These are phyloP conservation scores for Boletus insuetus DNA, from an alignment of 768 basidiomycete genomes.

Conservation along the genomic window DNA sequence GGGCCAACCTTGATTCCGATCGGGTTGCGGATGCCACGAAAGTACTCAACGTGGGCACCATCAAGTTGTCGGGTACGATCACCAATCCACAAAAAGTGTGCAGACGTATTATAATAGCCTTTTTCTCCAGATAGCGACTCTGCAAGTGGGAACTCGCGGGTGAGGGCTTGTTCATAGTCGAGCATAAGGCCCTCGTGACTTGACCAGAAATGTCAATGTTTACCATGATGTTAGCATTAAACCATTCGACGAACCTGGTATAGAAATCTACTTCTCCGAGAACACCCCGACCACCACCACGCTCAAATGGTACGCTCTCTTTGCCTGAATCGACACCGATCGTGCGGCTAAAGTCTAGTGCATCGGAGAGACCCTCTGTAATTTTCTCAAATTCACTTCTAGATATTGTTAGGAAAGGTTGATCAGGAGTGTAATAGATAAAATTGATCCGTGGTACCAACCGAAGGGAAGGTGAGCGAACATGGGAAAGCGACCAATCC, in stretches of 20 bases:
- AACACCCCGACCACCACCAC: conserved; percentile 65
- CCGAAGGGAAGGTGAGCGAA: conserved; percentile 77
- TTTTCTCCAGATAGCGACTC: conserved; percentile 22
- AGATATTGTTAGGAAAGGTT: conserved; percentile 3
- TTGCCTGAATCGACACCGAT: conserved; percentile 68
- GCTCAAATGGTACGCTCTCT: conserved; percentile 55
- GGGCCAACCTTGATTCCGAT: conserved; percentile 98
- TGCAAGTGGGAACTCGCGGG: conserved; percentile 58
- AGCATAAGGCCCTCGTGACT: conserved; percentile 95
- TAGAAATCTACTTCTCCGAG: conserved; percentile 92
- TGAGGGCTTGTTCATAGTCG: conserved; percentile 89
- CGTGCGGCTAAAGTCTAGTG: conserved; percentile 88
- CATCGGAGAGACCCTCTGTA: conserved; percentile 80
- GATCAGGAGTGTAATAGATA: conserved; percentile 11
- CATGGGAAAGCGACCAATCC: conserved; percentile 91
- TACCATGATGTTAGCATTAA: not conserved
- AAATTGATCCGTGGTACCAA: conserved; percentile 30
- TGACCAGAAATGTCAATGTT: not conserved
- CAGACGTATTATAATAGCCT: conserved; percentile 84
- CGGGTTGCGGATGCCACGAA: conserved; percentile 87
- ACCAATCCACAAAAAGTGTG: conserved; percentile 96
- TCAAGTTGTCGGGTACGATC: conserved; percentile 90
- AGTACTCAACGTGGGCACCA: conserved; percentile 95
- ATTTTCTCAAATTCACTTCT: conserved; percentile 86
- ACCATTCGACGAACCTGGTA: conserved; percentile 58